Evolutionary conservation across 139 green algal genomes (phyloP), one percentile per base, ranked within the genome.

Genomic region (Edaphochlamys debaryana): DNA sequence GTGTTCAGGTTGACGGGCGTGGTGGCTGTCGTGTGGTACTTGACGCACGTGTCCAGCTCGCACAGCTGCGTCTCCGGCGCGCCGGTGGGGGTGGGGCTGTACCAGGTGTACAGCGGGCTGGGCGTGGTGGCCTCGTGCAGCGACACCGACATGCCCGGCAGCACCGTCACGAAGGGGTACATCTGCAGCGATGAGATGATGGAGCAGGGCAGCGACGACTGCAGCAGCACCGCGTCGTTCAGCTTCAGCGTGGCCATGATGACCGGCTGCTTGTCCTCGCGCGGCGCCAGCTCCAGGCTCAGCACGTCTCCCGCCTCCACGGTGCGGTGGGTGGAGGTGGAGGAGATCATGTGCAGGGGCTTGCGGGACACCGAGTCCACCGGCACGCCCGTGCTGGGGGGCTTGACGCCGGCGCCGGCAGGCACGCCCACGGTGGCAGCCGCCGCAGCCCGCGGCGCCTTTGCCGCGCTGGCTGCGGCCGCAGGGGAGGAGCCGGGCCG

Each of bases 31-130:
- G 79, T 87, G 66, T 88, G 82, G 76, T 91, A 92, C 82, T 89
- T 91, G 42, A 92, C 87, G 74, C 90, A 92, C 11, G 88, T 94
- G 82, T 94, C 90, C 8, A 94, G 85, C 69, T 94, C 90, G 30
- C 77, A 83, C 22, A 83, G 64, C 77, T 83, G 77, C 32, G 77
- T 67, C 63, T 83, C 77, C 25, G 64, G 45, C 3, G 45, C 64
- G 34, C 64, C 77, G 48, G 56, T 74, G 20, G 64, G 70, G 29
- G 77, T 83, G 41, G 70, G 76, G 20, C 73, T 84, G 79, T 77
- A 86, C 89, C 87, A 93, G 22, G 90, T 92, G 79, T 92, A 93
- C 25, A 93, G 82, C 15, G 90, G 90, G 79, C 79, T 89, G 58
- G 88, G 90, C 30, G 90, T 94, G 54, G 89, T 80, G 22, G 88